These are phyloP conservation scores for Hypsizygus marmoreus DNA, from an alignment of 768 basidiomycete genomes.

Conservation along the genomic window DNA sequence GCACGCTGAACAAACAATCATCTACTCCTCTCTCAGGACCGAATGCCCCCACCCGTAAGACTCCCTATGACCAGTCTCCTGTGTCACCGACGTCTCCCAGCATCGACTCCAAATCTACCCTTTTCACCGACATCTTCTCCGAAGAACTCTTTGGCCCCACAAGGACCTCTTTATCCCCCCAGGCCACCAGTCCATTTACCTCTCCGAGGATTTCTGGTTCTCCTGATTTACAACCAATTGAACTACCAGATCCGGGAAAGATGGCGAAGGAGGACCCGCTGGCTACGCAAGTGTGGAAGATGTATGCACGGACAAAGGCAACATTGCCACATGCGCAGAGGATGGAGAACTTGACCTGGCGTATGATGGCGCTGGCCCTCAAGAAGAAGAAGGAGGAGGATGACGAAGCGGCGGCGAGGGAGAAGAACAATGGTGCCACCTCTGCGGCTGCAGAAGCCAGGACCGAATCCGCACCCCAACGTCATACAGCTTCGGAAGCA, in stretches of 20 bases:
- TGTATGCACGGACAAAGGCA: slow-evolving; percentile 92
- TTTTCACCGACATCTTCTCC: slow-evolving; percentile 70
- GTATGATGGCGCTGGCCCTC: slow-evolving; percentile 96
- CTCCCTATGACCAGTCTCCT: slow-evolving; percentile 32
- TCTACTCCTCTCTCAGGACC: slow-evolving; percentile 38
- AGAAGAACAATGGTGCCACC: slow-evolving; percentile 16
- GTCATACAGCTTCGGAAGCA: slow-evolving; percentile 18
- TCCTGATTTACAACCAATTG: slow-evolving; percentile 57
- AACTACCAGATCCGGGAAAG: slow-evolving; percentile 57
- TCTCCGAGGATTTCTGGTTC: slow-evolving; percentile 71
- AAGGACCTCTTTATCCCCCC: slow-evolving; percentile 39
- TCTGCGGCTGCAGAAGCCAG: slow-evolving; percentile 14
- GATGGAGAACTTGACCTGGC: slow-evolving; percentile 98
- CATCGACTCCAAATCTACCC: slow-evolving; percentile 58
- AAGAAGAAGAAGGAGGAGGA: slow-evolving; percentile 86
- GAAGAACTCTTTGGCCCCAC: slow-evolving; percentile 61
- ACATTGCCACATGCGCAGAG: slow-evolving; percentile 87
- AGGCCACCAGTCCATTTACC: slow-evolving; percentile 55
- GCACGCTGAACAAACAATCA: slow-evolving; percentile 37
- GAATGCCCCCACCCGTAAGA: slow-evolving; percentile 33
- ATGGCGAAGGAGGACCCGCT: slow-evolving; percentile 86
- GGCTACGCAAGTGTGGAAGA: slow-evolving; percentile 96
- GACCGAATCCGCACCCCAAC: slow-evolving; percentile 18
- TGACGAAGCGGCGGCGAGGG: slow-evolving; percentile 32
- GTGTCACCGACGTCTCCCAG: slow-evolving; percentile 46